Evolutionary conservation across 805 yeast species (phyloP).

Genomic region (Starmera caribaea): DNA sequence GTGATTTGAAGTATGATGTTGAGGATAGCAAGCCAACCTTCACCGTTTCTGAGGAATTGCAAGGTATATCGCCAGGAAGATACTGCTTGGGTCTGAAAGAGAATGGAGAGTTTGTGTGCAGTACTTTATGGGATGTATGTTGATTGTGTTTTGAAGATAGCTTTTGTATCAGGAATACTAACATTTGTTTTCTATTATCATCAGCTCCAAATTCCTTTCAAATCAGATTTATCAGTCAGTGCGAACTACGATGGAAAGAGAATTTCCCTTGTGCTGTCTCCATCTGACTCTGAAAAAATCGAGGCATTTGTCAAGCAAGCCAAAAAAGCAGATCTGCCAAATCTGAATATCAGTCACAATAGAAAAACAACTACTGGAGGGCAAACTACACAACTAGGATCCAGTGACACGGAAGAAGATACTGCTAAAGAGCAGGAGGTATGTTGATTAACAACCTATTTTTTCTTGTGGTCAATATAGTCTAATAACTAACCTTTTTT

Average conservation of each 20-base stretch:
- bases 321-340: constrained; percentile 8
- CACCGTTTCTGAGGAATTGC: background rate
- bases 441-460: background rate
- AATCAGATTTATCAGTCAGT: constrained; percentile 7
- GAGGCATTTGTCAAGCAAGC: constrained; percentile 5
- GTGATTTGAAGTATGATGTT: no score
- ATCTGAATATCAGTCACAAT: constrained; percentile 1
- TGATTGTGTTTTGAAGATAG: background rate
- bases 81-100: constrained; percentile 16
- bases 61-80: background rate
- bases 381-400: constrained; percentile 1
- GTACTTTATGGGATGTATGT: no score
- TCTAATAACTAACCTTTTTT: background rate
- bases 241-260: constrained; percentile 14
- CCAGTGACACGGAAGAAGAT: background rate
- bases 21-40: no score
- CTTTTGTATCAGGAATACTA: background rate
- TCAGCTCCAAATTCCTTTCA: constrained; percentile 8
- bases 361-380: background rate
- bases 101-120: constrained; percentile 8
- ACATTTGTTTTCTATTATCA: background rate
- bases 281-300: constrained; percentile 6
- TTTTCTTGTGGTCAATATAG: background rate
- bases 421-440: constrained; percentile 1
- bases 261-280: constrained; percentile 6